phyloP scores from a whole-genome alignment of 228 moss, liverwort and hornwort genomes.

The Sphagnum magellanicum region DNA sequence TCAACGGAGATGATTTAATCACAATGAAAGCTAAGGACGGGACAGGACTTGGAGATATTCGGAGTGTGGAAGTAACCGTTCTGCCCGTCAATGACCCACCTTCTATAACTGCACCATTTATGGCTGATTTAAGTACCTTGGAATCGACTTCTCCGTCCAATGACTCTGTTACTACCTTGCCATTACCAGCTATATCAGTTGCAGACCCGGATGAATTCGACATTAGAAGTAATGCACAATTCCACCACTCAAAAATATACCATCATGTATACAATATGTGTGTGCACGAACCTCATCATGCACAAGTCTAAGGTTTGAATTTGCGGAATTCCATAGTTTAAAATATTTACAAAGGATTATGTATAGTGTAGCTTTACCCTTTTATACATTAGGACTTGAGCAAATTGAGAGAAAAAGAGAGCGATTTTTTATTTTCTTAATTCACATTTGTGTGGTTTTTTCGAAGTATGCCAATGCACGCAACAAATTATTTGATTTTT shows the following conservation, averaged over 20 bases:
- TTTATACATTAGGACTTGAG: neutral
- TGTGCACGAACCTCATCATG: neutral
- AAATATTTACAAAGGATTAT: neutral
- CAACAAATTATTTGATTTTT: too few species aligned
- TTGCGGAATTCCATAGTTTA: neutral
- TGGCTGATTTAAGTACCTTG: neutral
- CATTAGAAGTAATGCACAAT: neutral
- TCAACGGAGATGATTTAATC: slow-evolving; percentile 16
- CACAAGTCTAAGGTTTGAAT: neutral
- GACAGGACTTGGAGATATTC: slow-evolving; percentile 3
- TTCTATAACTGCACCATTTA: slow-evolving; percentile 6
- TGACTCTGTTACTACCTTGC: neutral
- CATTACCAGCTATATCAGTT: slow-evolving; percentile 2
- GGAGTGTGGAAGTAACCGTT: slow-evolving; percentile 3
- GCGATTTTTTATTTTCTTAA: neutral
- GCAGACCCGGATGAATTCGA: slow-evolving; percentile 21
- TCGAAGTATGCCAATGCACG: neutral
- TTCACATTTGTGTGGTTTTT: neutral
- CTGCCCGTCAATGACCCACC: slow-evolving; percentile 22
- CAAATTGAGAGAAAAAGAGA: neutral
- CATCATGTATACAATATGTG: neutral
- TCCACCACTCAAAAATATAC: neutral
- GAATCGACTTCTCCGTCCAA: too few species aligned
- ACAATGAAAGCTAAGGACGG: slow-evolving; percentile 5
- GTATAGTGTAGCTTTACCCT: too few species aligned